These are phyloP conservation scores for Claviceps sp. DNA, from an alignment of 2,329 filamentous ascomycete genomes.

Conservation along the genomic window DNA sequence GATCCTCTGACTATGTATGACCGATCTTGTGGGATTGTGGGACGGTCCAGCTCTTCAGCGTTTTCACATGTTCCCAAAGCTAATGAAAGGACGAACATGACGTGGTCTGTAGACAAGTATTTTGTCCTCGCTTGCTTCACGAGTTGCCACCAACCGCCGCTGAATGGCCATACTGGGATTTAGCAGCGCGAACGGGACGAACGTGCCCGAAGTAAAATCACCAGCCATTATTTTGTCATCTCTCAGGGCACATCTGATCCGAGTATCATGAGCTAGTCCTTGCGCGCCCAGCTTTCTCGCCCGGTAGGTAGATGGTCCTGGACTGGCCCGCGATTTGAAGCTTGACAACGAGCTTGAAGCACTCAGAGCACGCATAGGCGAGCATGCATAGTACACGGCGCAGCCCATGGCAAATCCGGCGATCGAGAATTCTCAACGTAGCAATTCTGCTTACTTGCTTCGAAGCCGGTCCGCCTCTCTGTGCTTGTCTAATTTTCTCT, in stretches of 20 bases:
- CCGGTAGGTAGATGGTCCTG: not conserved
- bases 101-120: no score
- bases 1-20: no score
- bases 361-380: no score
- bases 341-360: no score
- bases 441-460: not conserved
- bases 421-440: not conserved
- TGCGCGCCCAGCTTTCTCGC: not conserved
- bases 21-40: no score
- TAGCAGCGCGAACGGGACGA: not conserved
- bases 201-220: not conserved
- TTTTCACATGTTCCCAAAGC: no score
- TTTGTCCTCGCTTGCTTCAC: no score
- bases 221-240: not conserved
- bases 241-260: constrained; percentile 3
- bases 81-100: no score
- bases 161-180: no score
- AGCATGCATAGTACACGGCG: not conserved
- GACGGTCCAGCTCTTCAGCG: no score
- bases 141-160: no score
- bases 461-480: not conserved
- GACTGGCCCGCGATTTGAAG: no score
- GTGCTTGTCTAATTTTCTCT: not conserved
- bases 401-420: not conserved
- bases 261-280: not conserved